Conservation (phyloP, 176 grass and related monocot genomes). For the Pharus latifolius region DNA sequence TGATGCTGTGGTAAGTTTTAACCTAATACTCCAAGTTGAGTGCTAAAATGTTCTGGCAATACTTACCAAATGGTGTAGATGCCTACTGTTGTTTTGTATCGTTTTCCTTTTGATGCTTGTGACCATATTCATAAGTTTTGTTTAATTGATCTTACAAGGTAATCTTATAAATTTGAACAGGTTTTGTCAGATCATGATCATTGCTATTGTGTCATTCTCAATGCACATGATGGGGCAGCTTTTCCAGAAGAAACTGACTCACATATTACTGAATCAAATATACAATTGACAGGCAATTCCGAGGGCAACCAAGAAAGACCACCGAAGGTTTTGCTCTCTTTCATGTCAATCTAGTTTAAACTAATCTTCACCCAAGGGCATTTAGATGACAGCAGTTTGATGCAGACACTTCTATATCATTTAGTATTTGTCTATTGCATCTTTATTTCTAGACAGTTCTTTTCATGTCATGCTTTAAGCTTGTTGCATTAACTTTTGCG, state of each 20-base stretch:
- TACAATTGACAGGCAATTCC: slow-evolving; percentile 4
- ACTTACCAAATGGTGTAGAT: neutral
- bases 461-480: no score
- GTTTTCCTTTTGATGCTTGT: neutral
- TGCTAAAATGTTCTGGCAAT: neutral
- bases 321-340: slow-evolving; percentile 52
- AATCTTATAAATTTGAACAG: slow-evolving; percentile 39
- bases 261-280: slow-evolving; percentile 11
- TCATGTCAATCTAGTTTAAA: no score
- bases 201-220: slow-evolving; percentile 97
- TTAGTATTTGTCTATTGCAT: no score
- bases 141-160: neutral
- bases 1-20: slow-evolving; percentile 79
- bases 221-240: slow-evolving; percentile 83
- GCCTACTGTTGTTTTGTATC: neutral
- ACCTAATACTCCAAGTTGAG: neutral
- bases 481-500: neutral
- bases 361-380: no score
- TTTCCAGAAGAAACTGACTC: slow-evolving; percentile 59
- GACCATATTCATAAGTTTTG: neutral
- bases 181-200: slow-evolving; percentile 88
- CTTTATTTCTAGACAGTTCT: no score
- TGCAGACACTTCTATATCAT: no score
- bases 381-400: no score
- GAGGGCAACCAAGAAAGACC: slow-evolving; percentile 15